Base-by-base conservation (phyloP, 2,329 filamentous ascomycete genomes). In the Hymenoscyphus repandus region DNA sequence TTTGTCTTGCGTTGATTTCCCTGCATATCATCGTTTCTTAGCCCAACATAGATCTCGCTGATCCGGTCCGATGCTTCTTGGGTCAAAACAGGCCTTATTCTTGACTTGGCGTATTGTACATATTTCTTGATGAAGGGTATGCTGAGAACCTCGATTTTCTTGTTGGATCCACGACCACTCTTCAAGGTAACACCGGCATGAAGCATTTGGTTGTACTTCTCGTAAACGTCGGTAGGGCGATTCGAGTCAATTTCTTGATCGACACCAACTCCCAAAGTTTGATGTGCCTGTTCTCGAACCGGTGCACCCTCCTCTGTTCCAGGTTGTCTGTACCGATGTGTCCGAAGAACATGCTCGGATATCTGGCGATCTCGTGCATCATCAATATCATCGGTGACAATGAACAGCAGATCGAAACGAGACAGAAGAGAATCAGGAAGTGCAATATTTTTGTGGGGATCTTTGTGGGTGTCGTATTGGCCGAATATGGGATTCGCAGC, bases 111-210 rank as follows among this genome's bases (percentile, higher is more conserved):
- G 69, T 99, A 99, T 67, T 99, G 93, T 41, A 99, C 95, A 69
- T 96, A 99, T 72, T 99, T 99, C 74, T 99, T 99, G 76, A 99
- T 90, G 71, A 99, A 99, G 0, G 91, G 88, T 54, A 99, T 96
- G 71, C 88, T 95, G 48, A 99, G 75, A 12, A 99, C 88, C 68
- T 96, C 90, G 5, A 88, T 82, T 58, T 86, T 86, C 68, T 88
- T 87, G 60, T 82, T 82, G 22, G 85, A 73, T 10, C 88, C 88
- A 36, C 89, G 81, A 9, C 87, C 86, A 11, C 84, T 77, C 3
- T 85, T 89, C 13, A 89, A 71, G 6, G 84, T 89, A 42, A 96
- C 89, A 54, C 93, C 93, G 9, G 90, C 88, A 66, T 99, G 93
- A 38, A 99, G 79, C 89, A 97, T 95, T 30, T 87, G 81, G 63